Base-by-base conservation (phyloP, 2,329 filamentous ascomycete species). In the Myriosclerotinia duriaeana region DNA sequence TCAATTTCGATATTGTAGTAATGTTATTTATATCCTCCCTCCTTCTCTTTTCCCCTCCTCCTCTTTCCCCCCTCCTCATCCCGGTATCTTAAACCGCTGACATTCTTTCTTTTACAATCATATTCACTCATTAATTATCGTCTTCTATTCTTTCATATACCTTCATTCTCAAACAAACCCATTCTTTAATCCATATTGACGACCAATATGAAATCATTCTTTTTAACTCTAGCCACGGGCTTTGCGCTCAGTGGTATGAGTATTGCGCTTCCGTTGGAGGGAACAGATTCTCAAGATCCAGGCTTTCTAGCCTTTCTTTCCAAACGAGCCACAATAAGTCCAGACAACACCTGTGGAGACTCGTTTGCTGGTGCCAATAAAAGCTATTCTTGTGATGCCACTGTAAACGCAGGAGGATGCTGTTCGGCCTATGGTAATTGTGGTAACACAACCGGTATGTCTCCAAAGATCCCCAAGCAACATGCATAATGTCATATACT, bases 341-440 rank as follows among this genome's bases (percentile, higher is more conserved):
- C 68, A 30, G 69, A 72, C 30, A 68, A 69, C 30, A 70, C 68
- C 17, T 74, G 73, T 40, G 72, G 70, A 40, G 55, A 61, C n/a
- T 42, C 26, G 9, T 54, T 58, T 20, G 65, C 58, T 9, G 65
- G 63, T 20, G 38, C 22, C 1, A 67, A 70, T 15, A 69, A 71
- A n/a, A 68, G 69, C 20, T 70, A 74, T 54, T 71, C 70, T n/a
- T 77, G 75, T 64, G 60, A 59, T 58, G 64, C 69, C 2, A 65
- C 60, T 14, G 60, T 67, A 48, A 72, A 69, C 44, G 38, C 44
- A 14, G 75, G 74, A 26, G 36, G 69, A 11, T 77, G 76, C 66
- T 77, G 76, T 61, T 76, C 74, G 34, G 66, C 73, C 40, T 72
- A 73, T 63, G 69, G 67, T 15, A 67, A 61, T 48, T 71, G 69